A percentile compares a stretch with the other conserved stretches of the same genome.
Conservation (phyloP, 345 rosid genomes). For the Camelina laxa region DNA sequence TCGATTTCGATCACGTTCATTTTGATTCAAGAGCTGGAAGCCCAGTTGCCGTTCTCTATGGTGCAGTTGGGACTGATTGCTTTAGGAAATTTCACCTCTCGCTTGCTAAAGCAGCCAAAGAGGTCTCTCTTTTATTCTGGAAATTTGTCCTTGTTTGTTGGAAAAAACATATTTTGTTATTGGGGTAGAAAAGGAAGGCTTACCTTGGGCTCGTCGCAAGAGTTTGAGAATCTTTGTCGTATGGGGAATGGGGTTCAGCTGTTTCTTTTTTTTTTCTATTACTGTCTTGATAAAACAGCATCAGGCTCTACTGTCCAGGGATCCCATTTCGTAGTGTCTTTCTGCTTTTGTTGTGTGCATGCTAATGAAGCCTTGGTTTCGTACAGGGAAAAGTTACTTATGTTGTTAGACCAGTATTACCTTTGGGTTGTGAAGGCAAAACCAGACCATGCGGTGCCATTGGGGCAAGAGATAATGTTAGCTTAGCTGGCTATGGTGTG, state of each 20-base stretch:
- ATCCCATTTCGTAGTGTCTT: neutral
- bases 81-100: slow-evolving; percentile 73
- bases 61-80: slow-evolving; percentile 91
- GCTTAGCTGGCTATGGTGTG: slow-evolving; percentile 97
- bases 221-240: neutral
- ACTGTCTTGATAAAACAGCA: slow-evolving; percentile 3
- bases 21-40: slow-evolving; percentile 59
- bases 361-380: slow-evolving; percentile 33
- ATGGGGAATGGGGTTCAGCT: slow-evolving; percentile 10
- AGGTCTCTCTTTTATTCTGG: slow-evolving; percentile 49
- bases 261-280: neutral
- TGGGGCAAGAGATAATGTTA: slow-evolving; percentile 74
- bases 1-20: slow-evolving; percentile 85
- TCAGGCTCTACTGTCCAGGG: slow-evolving; percentile 14
- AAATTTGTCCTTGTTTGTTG: neutral
- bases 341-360: slow-evolving; percentile 28
- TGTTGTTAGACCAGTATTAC: slow-evolving; percentile 91
- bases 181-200: slow-evolving; percentile 3
- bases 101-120: slow-evolving; percentile 72
- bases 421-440: slow-evolving; percentile 81
- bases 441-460: slow-evolving; percentile 80
- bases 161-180: neutral
- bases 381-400: slow-evolving; percentile 84
- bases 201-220: neutral
- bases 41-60: slow-evolving; percentile 81